A percentile compares a stretch with the other conserved stretches of the same genome.
Conservation (phyloP, 306 rosid genomes). For the Senna siamea region DNA sequence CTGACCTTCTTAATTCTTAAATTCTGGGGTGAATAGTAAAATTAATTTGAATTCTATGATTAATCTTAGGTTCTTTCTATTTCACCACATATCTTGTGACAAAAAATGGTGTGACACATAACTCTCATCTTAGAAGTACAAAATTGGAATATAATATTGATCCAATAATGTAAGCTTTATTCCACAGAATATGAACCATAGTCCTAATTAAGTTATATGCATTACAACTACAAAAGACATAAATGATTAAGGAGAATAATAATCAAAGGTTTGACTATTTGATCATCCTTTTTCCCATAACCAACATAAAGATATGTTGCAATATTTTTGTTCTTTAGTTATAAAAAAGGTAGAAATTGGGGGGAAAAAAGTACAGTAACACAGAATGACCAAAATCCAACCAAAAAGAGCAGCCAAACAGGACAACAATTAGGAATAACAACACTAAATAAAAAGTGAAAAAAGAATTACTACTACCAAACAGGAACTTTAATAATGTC, state of each 20-base stretch:
- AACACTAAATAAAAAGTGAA: conserved; percentile 14
- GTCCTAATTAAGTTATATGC: neutral
- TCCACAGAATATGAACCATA: neutral
- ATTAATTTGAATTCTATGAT: too few relatives aligned
- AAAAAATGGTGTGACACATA: neutral
- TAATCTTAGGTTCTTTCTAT: too few relatives aligned
- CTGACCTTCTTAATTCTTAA: too few relatives aligned
- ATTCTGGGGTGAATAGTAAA: too few relatives aligned
- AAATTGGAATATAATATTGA: conserved; percentile 4
- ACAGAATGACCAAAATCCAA: conserved; percentile 31
- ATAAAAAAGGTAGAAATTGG: neutral
- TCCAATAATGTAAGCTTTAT: neutral
- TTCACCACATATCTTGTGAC: too few relatives aligned
- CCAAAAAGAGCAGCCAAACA: conserved; percentile 20
- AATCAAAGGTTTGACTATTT: conserved; percentile 14
- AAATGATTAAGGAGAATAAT: conserved; percentile 20
- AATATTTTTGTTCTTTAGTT: neutral
- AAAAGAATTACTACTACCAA: conserved; percentile 39
- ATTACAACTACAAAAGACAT: conserved; percentile 10
- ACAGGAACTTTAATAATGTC: conserved; percentile 42
- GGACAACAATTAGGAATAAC: conserved; percentile 13
- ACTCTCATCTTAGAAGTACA: neutral
- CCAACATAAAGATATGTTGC: neutral
- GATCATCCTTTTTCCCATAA: conserved; percentile 22
- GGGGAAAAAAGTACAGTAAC: neutral